These are phyloP conservation scores for Corylus americana DNA, from an alignment of 306 rosid species.

Conservation along the genomic window DNA sequence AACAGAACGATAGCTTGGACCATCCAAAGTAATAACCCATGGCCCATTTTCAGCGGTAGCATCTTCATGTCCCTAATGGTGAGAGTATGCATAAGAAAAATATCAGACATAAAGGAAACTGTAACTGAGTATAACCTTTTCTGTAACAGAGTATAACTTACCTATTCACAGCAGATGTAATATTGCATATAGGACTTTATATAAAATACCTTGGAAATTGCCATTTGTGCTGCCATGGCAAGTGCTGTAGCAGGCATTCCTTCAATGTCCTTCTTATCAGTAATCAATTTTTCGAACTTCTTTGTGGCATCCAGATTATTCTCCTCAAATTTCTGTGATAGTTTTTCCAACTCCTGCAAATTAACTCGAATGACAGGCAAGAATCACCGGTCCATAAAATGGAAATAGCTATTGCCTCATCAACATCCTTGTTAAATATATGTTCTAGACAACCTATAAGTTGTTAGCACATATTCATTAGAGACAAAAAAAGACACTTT, in stretches of 20 bases:
- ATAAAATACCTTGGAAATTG: slow-evolving; percentile 71
- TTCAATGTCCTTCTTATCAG: slow-evolving; percentile 73
- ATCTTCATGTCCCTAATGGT: slow-evolving; percentile 73
- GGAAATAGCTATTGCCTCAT: neutral
- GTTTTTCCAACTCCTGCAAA: slow-evolving; percentile 73
- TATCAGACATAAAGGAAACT: neutral
- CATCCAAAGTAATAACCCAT: slow-evolving; percentile 87
- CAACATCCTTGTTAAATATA: neutral
- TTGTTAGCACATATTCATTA: neutral
- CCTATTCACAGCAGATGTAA: neutral
- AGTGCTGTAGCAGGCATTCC: slow-evolving; percentile 96
- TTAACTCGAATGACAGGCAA: neutral
- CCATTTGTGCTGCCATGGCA: slow-evolving; percentile 90
- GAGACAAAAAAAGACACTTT: neutral
- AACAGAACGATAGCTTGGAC: slow-evolving; percentile 71
- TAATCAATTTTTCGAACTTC: slow-evolving; percentile 84
- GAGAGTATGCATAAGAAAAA: neutral
- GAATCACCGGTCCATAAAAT: neutral
- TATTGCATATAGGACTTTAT: neutral
- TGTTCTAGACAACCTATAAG: neutral
- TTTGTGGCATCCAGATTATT: slow-evolving; percentile 92
- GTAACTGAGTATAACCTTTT: neutral
- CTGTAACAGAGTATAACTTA: neutral
- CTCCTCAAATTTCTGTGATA: slow-evolving; percentile 79
- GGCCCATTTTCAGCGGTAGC: slow-evolving; percentile 95